Evolutionary conservation across 2,329 filamentous ascomycete species (phyloP).

Genomic region (Ophiostoma australiae): DNA sequence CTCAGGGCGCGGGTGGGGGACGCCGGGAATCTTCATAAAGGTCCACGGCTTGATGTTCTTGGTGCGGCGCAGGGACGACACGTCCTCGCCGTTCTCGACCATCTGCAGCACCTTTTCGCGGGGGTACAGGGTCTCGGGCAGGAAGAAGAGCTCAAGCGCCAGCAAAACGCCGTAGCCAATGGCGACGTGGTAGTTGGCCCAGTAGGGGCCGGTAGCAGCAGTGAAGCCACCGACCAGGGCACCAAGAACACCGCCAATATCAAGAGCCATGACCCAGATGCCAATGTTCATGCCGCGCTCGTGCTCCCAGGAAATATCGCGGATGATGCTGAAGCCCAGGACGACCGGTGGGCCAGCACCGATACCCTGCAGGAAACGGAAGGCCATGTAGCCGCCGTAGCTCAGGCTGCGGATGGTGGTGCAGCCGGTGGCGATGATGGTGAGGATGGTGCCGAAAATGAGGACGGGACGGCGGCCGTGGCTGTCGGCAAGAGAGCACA

Average conservation of each 20-base stretch:
- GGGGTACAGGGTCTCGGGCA: constrained; percentile 55
- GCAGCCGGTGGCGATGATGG: constrained; percentile 35
- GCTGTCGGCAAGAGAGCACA: constrained; percentile 38
- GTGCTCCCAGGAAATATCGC: constrained; percentile 53
- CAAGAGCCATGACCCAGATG: constrained; percentile 53
- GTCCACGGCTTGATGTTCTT: background rate
- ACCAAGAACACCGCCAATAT: constrained; percentile 44
- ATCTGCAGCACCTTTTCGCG: constrained; percentile 44
- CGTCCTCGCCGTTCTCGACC: constrained; percentile 25
- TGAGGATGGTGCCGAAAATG: constrained; percentile 38
- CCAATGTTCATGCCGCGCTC: constrained; percentile 52
- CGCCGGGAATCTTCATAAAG: background rate
- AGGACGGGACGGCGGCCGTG: constrained; percentile 49
- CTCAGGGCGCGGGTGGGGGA: constrained; percentile 9
- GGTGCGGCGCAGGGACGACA: constrained; percentile 37
- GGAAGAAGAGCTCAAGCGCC: constrained; percentile 44
- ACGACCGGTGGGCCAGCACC: constrained; percentile 51
- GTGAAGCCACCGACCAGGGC: constrained; percentile 46
- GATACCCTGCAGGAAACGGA: constrained; percentile 54
- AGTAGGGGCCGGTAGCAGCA: constrained; percentile 32
- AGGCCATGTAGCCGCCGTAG: constrained; percentile 52
- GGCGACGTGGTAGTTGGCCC: constrained; percentile 14
- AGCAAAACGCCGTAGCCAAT: constrained; percentile 38
- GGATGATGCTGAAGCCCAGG: constrained; percentile 51
- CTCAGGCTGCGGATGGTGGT: constrained; percentile 26